These are phyloP conservation scores for Boletellus emodensis DNA, from an alignment of 768 basidiomycete species.

Conservation along the genomic window DNA sequence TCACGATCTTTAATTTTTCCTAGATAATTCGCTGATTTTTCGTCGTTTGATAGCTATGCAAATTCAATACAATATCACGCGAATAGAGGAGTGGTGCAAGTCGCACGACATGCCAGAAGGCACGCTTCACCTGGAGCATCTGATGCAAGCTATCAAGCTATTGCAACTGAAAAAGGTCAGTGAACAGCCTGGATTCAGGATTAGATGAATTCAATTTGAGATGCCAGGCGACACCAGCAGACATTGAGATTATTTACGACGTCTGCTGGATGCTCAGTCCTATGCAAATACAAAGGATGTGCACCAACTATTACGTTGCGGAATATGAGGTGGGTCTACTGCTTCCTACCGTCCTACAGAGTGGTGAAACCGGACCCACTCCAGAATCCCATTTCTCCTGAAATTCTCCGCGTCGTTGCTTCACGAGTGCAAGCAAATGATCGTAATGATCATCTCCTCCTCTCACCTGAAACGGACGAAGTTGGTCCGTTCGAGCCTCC, in stretches of 20 bases:
- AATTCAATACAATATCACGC: slow-evolving; percentile 99
- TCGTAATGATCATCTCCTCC: slow-evolving; percentile 92
- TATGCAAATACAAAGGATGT: slow-evolving; percentile 99
- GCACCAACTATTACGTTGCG: slow-evolving; percentile 97
- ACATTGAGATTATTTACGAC: slow-evolving; percentile 98
- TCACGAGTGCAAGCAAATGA: slow-evolving; percentile 95
- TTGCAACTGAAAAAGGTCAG: slow-evolving; percentile 94
- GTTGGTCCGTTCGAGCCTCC: slow-evolving; percentile 95
- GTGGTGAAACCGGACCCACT: slow-evolving; percentile 4
- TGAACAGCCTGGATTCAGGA: background rate
- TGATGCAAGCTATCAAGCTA: slow-evolving; percentile 99
- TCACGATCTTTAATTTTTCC: slow-evolving; percentile 5
- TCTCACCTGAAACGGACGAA: slow-evolving; percentile 95
- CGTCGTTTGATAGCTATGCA: slow-evolving; percentile 77
- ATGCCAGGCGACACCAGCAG: slow-evolving; percentile 78
- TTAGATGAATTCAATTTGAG: slow-evolving; percentile 5
- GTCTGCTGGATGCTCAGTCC: slow-evolving; percentile 99
- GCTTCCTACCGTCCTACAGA: background rate
- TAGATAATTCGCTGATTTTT: background rate
- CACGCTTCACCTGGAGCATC: slow-evolving; percentile 92
- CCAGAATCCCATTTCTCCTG: slow-evolving; percentile 93
- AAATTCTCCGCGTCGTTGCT: slow-evolving; percentile 95
- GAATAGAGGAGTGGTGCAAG: slow-evolving; percentile 99
- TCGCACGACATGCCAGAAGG: slow-evolving; percentile 99
- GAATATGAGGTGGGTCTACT: slow-evolving; percentile 82